Percentiles rank a stretch among this genome's conserved stretches.
Conservation (phyloP, 2,329 filamentous ascomycete genomes). For the Mycosphaerella sp. region DNA sequence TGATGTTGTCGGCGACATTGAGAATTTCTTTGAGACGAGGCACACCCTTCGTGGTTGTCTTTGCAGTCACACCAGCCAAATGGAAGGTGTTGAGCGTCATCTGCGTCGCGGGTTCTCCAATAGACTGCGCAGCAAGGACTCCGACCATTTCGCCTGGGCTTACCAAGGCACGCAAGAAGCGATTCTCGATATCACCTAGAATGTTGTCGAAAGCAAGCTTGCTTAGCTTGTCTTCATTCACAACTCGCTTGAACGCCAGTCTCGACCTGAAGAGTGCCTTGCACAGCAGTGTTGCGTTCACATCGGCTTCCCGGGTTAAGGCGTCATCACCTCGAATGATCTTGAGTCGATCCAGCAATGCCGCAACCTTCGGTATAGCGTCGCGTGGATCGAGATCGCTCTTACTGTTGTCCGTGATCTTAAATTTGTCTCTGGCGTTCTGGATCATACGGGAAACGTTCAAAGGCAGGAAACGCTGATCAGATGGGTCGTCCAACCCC, state of each 20-base stretch:
- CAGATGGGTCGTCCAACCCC: conserved; percentile 64
- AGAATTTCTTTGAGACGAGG: conserved; percentile 99
- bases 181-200: conserved; percentile 79
- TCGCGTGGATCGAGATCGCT: conserved; percentile 87
- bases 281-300: conserved; percentile 82
- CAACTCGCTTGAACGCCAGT: conserved; percentile 86
- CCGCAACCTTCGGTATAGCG: conserved; percentile 71
- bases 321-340: conserved; percentile 80
- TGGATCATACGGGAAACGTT: conserved; percentile 89
- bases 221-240: conserved; percentile 76
- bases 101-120: conserved; percentile 96
- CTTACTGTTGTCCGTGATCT: conserved; percentile 74
- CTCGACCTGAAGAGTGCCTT: conserved; percentile 86
- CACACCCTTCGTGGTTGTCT: conserved; percentile 99
- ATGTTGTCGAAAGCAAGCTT: conserved; percentile 90
- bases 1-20: conserved; percentile 96
- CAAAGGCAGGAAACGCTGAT: conserved; percentile 83
- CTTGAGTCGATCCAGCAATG: conserved; percentile 67
- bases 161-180: conserved; percentile 79
- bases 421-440: conserved; percentile 82
- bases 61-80: conserved; percentile 98
- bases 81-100: conserved; percentile 99
- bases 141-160: conserved; percentile 98
- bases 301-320: conserved; percentile 78
- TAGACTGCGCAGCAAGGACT: conserved; percentile 94